Percentiles rank a stretch among this genome's conserved stretches.
Evolutionary conservation across 2,329 filamentous ascomycete genomes (phyloP).

Genomic region (Ascochyta koolunga): DNA sequence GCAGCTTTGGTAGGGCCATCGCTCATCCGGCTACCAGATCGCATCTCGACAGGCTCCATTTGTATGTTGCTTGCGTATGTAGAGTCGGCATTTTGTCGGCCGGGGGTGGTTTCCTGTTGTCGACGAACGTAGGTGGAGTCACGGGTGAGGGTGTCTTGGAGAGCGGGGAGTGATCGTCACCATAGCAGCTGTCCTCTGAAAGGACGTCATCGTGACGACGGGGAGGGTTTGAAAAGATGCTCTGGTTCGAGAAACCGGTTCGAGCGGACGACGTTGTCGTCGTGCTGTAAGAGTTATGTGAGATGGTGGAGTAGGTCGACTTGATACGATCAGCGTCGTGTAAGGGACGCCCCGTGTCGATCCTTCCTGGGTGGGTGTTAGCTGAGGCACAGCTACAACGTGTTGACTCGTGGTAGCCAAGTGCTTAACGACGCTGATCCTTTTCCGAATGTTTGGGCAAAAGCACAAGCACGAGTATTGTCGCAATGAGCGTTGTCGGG

Average conservation of each 20-base stretch:
- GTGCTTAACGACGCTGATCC: slow-evolving; percentile 15
- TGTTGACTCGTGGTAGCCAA: slow-evolving; percentile 1
- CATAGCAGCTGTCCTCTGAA: slow-evolving; percentile 21
- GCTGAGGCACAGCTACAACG: slow-evolving; percentile 5
- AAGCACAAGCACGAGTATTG: slow-evolving; percentile 6
- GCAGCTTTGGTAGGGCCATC: slow-evolving; percentile 25
- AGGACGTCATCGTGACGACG: slow-evolving; percentile 23
- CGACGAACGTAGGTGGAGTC: slow-evolving; percentile 12
- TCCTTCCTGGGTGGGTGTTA: slow-evolving; percentile 17
- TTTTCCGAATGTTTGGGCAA: slow-evolving; percentile 1
- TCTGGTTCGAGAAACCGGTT: slow-evolving; percentile 24
- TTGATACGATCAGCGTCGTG: slow-evolving; percentile 16
- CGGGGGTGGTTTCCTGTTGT: slow-evolving; percentile 8
- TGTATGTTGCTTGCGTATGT: slow-evolving; percentile 22
- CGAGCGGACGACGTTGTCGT: slow-evolving; percentile 23
- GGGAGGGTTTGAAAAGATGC: slow-evolving; percentile 26
- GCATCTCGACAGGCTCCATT: slow-evolving; percentile 29
- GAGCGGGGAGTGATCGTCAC: slow-evolving; percentile 6
- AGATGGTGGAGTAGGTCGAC: slow-evolving; percentile 27
- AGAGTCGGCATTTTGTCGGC: slow-evolving; percentile 9
- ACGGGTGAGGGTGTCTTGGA: slow-evolving; percentile 11
- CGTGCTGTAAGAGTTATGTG: slow-evolving; percentile 25
- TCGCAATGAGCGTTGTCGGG: neutral
- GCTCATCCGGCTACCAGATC: slow-evolving; percentile 28
- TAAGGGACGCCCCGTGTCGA: slow-evolving; percentile 14